Percentiles rank a stretch among this genome's conserved stretches.
Conservation (phyloP, 345 rosid species). For the Salix purpurea region DNA sequence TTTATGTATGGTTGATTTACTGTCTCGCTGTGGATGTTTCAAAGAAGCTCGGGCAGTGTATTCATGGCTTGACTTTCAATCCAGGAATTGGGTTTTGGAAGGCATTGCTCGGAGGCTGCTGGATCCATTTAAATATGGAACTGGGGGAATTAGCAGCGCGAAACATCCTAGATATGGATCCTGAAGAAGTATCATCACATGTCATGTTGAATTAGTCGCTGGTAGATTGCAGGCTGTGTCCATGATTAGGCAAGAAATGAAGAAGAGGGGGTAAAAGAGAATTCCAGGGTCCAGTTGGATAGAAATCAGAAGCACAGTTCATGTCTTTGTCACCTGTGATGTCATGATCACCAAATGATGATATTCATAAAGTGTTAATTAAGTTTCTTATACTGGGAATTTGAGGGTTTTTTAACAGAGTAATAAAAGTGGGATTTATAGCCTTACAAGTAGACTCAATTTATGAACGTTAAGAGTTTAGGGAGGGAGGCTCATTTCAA, state of each 20-base stretch:
- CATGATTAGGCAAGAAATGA: constrained; percentile 48
- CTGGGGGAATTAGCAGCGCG: constrained; percentile 49
- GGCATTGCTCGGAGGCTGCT: constrained; percentile 83
- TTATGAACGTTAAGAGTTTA: too few species aligned
- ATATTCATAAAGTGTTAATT: constrained; percentile 37
- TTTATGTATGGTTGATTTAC: constrained; percentile 44
- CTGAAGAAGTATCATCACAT: constrained; percentile 68
- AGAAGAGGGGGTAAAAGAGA: constrained; percentile 51
- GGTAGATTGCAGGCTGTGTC: constrained; percentile 63
- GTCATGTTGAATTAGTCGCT: constrained; percentile 67
- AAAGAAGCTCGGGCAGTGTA: constrained; percentile 50
- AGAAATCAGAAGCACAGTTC: constrained; percentile 45
- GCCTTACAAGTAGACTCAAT: background rate
- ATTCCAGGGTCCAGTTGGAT: constrained; percentile 82
- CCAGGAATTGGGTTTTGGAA: constrained; percentile 92
- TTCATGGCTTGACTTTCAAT: constrained; percentile 50
- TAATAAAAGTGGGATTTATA: background rate
- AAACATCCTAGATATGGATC: constrained; percentile 59
- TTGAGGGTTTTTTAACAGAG: constrained; percentile 17
- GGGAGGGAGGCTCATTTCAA: too few species aligned
- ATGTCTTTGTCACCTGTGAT: constrained; percentile 54
- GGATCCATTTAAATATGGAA: constrained; percentile 53
- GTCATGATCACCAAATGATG: constrained; percentile 41
- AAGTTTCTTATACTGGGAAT: constrained; percentile 28
- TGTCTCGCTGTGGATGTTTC: constrained; percentile 60